Conservation (phyloP, 495 filamentous ascomycete genomes). For the Acidomyces sp. region DNA sequence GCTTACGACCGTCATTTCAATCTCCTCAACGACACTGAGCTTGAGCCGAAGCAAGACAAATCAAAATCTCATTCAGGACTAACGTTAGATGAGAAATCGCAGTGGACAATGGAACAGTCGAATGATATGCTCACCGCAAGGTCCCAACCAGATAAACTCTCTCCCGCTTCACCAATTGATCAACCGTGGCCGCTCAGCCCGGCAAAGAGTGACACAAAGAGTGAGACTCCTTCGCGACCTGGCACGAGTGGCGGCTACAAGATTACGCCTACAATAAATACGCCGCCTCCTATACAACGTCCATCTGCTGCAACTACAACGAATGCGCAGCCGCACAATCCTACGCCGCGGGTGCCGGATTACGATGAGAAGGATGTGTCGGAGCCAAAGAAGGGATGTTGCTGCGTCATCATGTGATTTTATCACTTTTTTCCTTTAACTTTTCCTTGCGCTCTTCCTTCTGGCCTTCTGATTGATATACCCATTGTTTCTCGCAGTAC, state of each 20-base stretch:
- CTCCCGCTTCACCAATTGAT: slow-evolving; percentile 3
- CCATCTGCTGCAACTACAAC: background rate
- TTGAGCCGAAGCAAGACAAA: slow-evolving; percentile 12
- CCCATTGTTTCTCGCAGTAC: background rate
- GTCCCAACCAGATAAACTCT: slow-evolving; percentile 10
- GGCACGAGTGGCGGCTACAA: slow-evolving; percentile 27
- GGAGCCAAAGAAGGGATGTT: slow-evolving; percentile 25
- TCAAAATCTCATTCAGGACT: background rate
- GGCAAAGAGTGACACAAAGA: slow-evolving; percentile 14
- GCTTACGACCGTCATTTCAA: slow-evolving; percentile 74
- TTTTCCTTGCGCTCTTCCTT: too few relatives aligned
- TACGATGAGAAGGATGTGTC: slow-evolving; percentile 19
- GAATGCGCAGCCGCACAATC: slow-evolving; percentile 12
- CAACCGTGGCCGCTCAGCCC: slow-evolving; percentile 21
- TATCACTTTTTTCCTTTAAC: background rate
- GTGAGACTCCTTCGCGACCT: slow-evolving; percentile 10
- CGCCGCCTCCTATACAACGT: slow-evolving; percentile 17
- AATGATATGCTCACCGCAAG: too few relatives aligned
- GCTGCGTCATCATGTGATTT: slow-evolving; percentile 30
- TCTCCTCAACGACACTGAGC: slow-evolving; percentile 44
- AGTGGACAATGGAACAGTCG: background rate
- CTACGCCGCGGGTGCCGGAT: slow-evolving; percentile 23
- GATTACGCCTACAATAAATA: slow-evolving; percentile 26
- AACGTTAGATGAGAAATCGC: background rate
- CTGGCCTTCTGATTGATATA: background rate